Evolutionary conservation across 345 rosid species (phyloP), one percentile per base, ranked within the genome.

Genomic region (Barbarea vulgaris): DNA sequence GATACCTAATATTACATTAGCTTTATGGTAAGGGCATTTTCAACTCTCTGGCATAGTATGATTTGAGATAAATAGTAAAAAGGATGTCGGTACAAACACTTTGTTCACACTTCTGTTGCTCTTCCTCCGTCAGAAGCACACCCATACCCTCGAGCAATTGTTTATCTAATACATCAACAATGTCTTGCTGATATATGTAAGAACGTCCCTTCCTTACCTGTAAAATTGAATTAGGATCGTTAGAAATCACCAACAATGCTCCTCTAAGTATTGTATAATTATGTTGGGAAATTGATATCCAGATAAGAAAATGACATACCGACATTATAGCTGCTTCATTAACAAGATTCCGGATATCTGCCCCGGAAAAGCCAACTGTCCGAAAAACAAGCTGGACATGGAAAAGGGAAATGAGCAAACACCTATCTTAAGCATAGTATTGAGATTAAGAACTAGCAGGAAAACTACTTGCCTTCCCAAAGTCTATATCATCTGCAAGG

Each of bases 121-220:
- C 98, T 82, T 94, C 98, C 81, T 91, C 96, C 15, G 97, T 91
- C 64, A 94, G 91, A 53, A 94, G 96, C 21, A 91, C 95, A 50
- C 98, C 98, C 97, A 94, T 90, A 53, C 98, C 98, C 84, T 94
- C 98, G 14, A 94, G 93, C 80, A 94, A 85, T 80, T 94, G 97
- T 77, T 94, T 94, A 77, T 94, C 97, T 81, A 94, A 78, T 76
- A 91, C 97, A 81, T 89, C 96, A 82, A 88, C 81, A 36, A 94
- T 81, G 80, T 94, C 98, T 81, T 90, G 88, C 86, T 94, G 98
- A 79, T 64, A 76, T 75, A 94, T 86, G 81, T 80, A 84, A 68
- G 92, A 76, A 77, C 87, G 95, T 41, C 92, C 97, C 82, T 88
- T 91, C 80, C 98, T 88, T 52, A 94, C 98, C 97, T 94, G 81